A percentile compares a stretch with the other conserved stretches of the same genome.
These are phyloP conservation scores for Cephalotrichum gorgonifer DNA, from an alignment of 2,329 filamentous ascomycete genomes.

Conservation along the genomic window DNA sequence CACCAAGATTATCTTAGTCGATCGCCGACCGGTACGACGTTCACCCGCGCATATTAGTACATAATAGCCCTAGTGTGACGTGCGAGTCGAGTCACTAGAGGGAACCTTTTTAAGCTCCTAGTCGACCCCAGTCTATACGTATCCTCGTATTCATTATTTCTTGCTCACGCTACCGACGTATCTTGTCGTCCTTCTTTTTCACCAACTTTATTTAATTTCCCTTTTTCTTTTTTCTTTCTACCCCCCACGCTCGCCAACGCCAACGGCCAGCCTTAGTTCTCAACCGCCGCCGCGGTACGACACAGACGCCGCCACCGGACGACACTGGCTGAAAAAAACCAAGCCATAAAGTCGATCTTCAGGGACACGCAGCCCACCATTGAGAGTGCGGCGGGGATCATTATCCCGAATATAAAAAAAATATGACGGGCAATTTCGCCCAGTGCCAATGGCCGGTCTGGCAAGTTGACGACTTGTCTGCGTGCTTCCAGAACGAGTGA, in stretches of 20 bases:
- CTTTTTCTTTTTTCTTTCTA: slow-evolving; percentile 6
- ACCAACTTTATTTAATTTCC: slow-evolving; percentile 6
- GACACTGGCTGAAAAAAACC: background rate
- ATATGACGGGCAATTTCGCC: slow-evolving; percentile 26
- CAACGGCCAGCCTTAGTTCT: slow-evolving; percentile 1
- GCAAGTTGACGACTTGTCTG: slow-evolving; percentile 52
- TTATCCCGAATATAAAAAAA: no score
- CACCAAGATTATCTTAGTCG: no score
- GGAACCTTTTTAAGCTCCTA: background rate
- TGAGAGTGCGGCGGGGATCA: background rate
- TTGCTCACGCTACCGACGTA: background rate
- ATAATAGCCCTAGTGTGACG: background rate
- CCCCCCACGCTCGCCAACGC: slow-evolving; percentile 5
- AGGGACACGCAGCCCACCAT: background rate
- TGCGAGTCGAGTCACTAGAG: background rate
- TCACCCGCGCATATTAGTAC: no score
- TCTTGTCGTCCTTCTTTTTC: slow-evolving; percentile 3
- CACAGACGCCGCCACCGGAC: background rate
- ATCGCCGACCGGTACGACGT: no score
- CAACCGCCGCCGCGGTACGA: background rate
- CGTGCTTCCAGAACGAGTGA: slow-evolving; percentile 58
- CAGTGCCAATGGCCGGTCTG: slow-evolving; percentile 49
- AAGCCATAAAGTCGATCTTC: background rate
- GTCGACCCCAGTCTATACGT: background rate
- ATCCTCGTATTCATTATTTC: background rate